Conservation (phyloP, 805 yeast genomes). For the Candida patagonica region DNA sequence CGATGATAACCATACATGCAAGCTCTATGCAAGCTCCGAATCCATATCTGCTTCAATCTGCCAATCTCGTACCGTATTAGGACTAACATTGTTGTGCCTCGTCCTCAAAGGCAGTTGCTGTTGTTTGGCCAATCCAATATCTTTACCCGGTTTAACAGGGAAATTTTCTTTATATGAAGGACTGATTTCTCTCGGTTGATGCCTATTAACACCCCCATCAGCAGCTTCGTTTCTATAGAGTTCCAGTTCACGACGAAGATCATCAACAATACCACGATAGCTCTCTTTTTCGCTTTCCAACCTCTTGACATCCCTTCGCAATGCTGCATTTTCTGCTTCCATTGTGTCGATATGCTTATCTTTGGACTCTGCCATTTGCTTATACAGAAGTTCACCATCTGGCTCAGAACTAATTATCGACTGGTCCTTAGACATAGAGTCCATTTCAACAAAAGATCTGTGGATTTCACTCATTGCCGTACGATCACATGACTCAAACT, state of each 20-base stretch:
- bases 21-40: no score
- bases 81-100: no score
- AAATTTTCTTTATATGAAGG: no score
- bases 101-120: no score
- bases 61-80: no score
- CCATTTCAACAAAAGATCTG: background rate
- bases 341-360: background rate
- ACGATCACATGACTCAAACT: conserved; percentile 2
- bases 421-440: conserved; percentile 3
- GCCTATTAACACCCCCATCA: no score
- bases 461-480: conserved; percentile 6
- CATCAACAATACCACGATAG: background rate
- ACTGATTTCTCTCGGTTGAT: no score
- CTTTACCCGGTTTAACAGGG: no score
- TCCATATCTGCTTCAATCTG: no score
- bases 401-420: background rate
- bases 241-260: background rate
- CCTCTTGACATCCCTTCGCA: background rate
- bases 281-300: conserved; percentile 2
- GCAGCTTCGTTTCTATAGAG: background rate
- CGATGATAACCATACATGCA: no score
- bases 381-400: background rate
- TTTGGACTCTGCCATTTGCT: background rate
- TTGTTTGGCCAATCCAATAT: no score
- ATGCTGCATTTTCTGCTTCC: background rate